A percentile compares a stretch with the other conserved stretches of the same genome.
These are phyloP conservation scores for Leccinum subtestaceum DNA, from an alignment of 768 basidiomycete species.

Conservation along the genomic window DNA sequence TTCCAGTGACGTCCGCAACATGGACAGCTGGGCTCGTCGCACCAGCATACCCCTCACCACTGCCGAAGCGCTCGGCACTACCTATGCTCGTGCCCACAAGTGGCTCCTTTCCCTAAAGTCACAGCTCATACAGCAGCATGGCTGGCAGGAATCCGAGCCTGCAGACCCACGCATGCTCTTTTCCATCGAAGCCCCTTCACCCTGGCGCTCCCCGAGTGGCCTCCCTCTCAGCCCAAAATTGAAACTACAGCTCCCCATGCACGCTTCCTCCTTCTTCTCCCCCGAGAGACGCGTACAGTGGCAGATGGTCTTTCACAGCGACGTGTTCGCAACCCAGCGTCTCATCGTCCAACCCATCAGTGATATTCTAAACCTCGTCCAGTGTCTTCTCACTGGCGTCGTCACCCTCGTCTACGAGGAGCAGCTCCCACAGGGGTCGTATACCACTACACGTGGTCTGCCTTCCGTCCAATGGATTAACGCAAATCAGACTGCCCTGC, in stretches of 20 bases:
- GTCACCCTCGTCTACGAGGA: constrained; percentile 76
- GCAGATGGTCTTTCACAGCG: constrained; percentile 87
- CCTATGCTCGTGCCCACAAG: constrained; percentile 77
- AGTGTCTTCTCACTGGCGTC: constrained; percentile 71
- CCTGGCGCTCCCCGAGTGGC: constrained; percentile 73
- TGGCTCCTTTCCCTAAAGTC: constrained; percentile 65
- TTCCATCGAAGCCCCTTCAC: constrained; percentile 73
- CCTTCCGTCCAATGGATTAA: constrained; percentile 78
- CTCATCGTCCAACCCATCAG: constrained; percentile 67
- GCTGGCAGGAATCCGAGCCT: constrained; percentile 61
- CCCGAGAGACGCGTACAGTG: constrained; percentile 82
- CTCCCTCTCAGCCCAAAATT: constrained; percentile 75
- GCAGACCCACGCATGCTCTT: constrained; percentile 73
- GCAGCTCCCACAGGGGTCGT: constrained; percentile 61
- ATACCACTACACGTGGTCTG: constrained; percentile 73
- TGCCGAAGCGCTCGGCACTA: constrained; percentile 76
- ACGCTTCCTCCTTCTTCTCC: constrained; percentile 83
- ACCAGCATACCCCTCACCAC: constrained; percentile 80
- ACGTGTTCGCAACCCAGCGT: constrained; percentile 68
- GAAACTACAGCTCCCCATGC: constrained; percentile 68
- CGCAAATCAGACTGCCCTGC: constrained; percentile 61
- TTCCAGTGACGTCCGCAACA: constrained; percentile 74
- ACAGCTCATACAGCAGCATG: constrained; percentile 64
- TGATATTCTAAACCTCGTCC: constrained; percentile 65
- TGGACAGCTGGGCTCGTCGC: constrained; percentile 80